Evolutionary conservation across 805 yeast genomes (phyloP), one percentile per base, ranked within the genome.

Genomic region (Lachancea cidri): DNA sequence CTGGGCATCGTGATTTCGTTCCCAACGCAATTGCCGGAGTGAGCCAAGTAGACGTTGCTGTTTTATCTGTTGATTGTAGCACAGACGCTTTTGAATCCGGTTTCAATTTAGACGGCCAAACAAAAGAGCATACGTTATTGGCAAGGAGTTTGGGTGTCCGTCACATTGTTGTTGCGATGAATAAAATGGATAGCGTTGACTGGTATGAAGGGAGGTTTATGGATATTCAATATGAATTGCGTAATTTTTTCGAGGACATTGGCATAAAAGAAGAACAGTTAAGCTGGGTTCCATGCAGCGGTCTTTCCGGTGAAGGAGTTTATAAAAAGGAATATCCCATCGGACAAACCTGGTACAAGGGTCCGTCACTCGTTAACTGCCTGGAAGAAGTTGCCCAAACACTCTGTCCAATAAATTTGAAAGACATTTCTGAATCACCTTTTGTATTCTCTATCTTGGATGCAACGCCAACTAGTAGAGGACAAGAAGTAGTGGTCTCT

Each of bases 1-100:
- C 99, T 44, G 99, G 99, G 30, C 99, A 93, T 73, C 89, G 91
- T 73, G 86, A 91, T 82, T 93, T 93, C 64, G 96, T 93, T 46
- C 88, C 96, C 34, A 93, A 86, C 64, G 94, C 95, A 87, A 93
- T 93, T 72, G 96, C 96, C 48, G 98, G 98, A 64, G 98, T 98
- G 13, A 88, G 98, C 29, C 98, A 93, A 71, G 98, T 98, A 17
- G 98, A 93, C 70, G 89, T 91, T 39, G 98, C 98, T 62, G 79
- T 93, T 46, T 75, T 93, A 55, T 97, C 93, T 30, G 88, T 93
- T 51, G 87, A 95, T 52, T 97, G 98, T 44, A 84, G 98, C 70
- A 86, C 87, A 64, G 98, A 97, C 66, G 99, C 94, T 58, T 93
- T 93, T 69, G 99, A 93, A 71, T 91, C 97, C 41, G 98, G 98